Evolutionary conservation across 768 basidiomycete genomes (phyloP).

Genomic region (Holtermannia corniformis): DNA sequence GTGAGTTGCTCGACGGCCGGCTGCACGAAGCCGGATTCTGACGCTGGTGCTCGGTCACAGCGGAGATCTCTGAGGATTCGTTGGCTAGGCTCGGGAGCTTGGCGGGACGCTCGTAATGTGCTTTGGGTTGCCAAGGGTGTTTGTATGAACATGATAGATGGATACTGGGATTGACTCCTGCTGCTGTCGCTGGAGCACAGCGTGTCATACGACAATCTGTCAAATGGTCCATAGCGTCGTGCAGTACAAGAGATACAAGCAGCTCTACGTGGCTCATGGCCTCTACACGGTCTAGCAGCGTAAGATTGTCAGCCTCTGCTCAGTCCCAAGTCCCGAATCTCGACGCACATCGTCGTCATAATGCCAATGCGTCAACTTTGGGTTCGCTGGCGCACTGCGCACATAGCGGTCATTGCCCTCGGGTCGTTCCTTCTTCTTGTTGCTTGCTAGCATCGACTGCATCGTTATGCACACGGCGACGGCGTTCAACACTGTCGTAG

Average conservation of each 20-base stretch:
- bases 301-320: too few relatives aligned
- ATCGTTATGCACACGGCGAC: constrained; percentile 40
- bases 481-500: constrained; percentile 34
- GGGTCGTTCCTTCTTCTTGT: constrained; percentile 40
- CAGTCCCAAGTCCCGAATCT: too few relatives aligned
- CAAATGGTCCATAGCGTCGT: too few relatives aligned
- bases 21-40: constrained; percentile 15
- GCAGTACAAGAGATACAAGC: too few relatives aligned
- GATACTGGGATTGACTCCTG: too few relatives aligned
- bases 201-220: too few relatives aligned
- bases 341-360: constrained; percentile 42
- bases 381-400: constrained; percentile 37
- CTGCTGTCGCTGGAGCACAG: too few relatives aligned
- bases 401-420: constrained; percentile 42
- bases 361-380: constrained; percentile 39
- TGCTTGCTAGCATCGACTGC: constrained; percentile 43
- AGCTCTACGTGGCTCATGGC: too few relatives aligned
- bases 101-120: constrained; percentile 8
- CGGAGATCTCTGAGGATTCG: constrained; percentile 44
- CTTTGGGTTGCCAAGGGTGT: neutral
- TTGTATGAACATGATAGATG: too few relatives aligned
- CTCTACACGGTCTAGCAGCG: too few relatives aligned
- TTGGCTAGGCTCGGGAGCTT: constrained; percentile 41
- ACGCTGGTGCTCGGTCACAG: constrained; percentile 6
- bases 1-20: constrained; percentile 22